Percentiles rank a stretch among this genome's conserved stretches.
phyloP scores from a whole-genome alignment of 1,139 yeast genomes.

The Lodderomyces orthopsilosis region DNA sequence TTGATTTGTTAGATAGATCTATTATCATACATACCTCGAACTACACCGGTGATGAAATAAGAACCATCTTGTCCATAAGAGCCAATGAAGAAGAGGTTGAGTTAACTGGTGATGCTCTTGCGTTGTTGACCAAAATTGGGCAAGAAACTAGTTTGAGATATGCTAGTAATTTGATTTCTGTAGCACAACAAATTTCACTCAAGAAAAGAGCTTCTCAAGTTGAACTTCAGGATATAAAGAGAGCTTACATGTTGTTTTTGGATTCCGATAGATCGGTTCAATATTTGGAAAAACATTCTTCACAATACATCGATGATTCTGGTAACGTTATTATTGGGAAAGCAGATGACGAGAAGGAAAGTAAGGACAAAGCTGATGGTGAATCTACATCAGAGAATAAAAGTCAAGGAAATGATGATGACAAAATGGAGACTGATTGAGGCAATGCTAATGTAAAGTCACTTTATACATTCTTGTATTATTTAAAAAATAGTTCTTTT shows the following conservation, averaged over 20 bases:
- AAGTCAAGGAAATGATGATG: slow-evolving; percentile 19
- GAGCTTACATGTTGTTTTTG: slow-evolving; percentile 82
- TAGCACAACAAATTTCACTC: slow-evolving; percentile 77
- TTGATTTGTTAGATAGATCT: slow-evolving; percentile 89
- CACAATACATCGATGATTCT: slow-evolving; percentile 68
- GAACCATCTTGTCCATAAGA: slow-evolving; percentile 81
- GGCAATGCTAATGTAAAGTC: neutral
- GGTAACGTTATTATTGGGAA: slow-evolving; percentile 59
- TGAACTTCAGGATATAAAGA: slow-evolving; percentile 81
- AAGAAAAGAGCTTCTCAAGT: slow-evolving; percentile 74
- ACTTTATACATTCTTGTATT: slow-evolving; percentile 1
- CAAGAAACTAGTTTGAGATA: slow-evolving; percentile 90
- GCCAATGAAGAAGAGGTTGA: slow-evolving; percentile 98
- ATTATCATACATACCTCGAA: slow-evolving; percentile 84
- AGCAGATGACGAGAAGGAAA: neutral
- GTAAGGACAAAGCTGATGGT: slow-evolving; percentile 6
- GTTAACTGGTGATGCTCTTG: slow-evolving; percentile 77
- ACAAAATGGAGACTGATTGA: slow-evolving; percentile 52
- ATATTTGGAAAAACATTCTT: slow-evolving; percentile 65
- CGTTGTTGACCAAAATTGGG: slow-evolving; percentile 87
- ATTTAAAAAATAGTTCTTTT: neutral
- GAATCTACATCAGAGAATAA: slow-evolving; percentile 6
- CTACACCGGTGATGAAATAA: slow-evolving; percentile 79
- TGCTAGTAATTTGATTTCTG: slow-evolving; percentile 87
- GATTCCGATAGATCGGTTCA: slow-evolving; percentile 87